phyloP scores from a whole-genome alignment of 108 stramenopile genomes.

The Seminavis robusta region DNA sequence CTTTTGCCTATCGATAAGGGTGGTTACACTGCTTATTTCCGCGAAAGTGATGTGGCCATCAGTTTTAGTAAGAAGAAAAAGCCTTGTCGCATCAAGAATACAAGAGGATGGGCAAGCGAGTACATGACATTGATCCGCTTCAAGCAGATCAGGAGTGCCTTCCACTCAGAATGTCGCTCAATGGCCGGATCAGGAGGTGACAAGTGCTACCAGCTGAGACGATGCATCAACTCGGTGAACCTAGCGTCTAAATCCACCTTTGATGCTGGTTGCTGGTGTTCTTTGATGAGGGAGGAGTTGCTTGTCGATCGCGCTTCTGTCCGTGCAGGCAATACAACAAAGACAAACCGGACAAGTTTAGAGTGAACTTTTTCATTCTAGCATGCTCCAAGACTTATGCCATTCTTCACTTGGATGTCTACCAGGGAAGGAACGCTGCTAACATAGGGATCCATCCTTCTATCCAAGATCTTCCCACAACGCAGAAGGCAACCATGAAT shows the following conservation, averaged over 20 bases:
- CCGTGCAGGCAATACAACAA: slow-evolving; percentile 20
- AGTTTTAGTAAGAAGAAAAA: no score
- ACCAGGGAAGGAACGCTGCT: slow-evolving; percentile 10
- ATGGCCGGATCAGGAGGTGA: no score
- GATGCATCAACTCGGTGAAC: background rate
- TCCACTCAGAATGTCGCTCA: background rate
- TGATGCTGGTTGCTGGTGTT: background rate
- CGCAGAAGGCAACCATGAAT: slow-evolving; percentile 17
- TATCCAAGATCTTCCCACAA: slow-evolving; percentile 1
- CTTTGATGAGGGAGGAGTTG: slow-evolving; percentile 21
- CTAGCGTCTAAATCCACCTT: background rate
- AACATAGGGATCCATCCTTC: slow-evolving; percentile 3
- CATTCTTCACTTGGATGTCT: slow-evolving; percentile 12
- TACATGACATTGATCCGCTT: background rate
- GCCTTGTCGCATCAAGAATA: no score
- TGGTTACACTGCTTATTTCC: background rate
- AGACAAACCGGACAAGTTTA: slow-evolving; percentile 18
- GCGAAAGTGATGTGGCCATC: background rate
- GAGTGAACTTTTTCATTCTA: slow-evolving; percentile 5
- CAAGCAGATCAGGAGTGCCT: slow-evolving; percentile 1
- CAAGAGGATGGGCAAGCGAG: no score
- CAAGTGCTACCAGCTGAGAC: no score
- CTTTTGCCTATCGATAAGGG: background rate
- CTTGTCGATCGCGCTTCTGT: slow-evolving; percentile 5
- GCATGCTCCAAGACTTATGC: background rate